A percentile compares a stretch with the other conserved stretches of the same genome.
Conservation (phyloP, 2,329 filamentous ascomycete species). For the Chaetomium globosum region DNA sequence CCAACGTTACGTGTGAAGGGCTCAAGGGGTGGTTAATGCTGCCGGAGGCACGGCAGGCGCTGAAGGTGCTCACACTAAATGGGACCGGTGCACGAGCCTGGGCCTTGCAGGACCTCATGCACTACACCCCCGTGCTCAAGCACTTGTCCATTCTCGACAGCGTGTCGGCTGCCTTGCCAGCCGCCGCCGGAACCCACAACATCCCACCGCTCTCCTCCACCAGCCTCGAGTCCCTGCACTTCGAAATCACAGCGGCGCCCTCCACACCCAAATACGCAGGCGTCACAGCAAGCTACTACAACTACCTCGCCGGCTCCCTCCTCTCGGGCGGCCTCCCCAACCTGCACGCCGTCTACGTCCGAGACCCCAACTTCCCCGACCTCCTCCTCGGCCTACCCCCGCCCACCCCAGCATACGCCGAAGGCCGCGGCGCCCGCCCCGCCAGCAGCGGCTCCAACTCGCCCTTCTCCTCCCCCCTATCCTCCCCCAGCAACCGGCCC, state of each 20-base stretch:
- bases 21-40: slow-evolving; percentile 68
- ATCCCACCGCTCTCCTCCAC: slow-evolving; percentile 68
- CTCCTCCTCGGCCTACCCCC: slow-evolving; percentile 71
- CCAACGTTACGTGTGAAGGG: slow-evolving; percentile 71
- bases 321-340: slow-evolving; percentile 73
- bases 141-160: slow-evolving; percentile 59
- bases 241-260: slow-evolving; percentile 71
- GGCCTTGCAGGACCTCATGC: slow-evolving; percentile 63
- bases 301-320: slow-evolving; percentile 82
- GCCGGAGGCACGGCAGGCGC: slow-evolving; percentile 59
- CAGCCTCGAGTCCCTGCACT: slow-evolving; percentile 73
- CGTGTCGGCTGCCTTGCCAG: slow-evolving; percentile 54
- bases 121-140: slow-evolving; percentile 58
- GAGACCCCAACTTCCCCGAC: slow-evolving; percentile 81
- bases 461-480: slow-evolving; percentile 28
- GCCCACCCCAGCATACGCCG: slow-evolving; percentile 54
- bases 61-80: slow-evolving; percentile 70
- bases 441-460: slow-evolving; percentile 42
- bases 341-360: slow-evolving; percentile 78
- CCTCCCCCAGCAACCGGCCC: background rate
- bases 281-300: slow-evolving; percentile 70
- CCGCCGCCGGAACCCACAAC: slow-evolving; percentile 46
- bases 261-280: slow-evolving; percentile 60
- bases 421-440: slow-evolving; percentile 42
- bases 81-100: slow-evolving; percentile 70